Evolutionary conservation across 2,329 filamentous ascomycete genomes (phyloP), one percentile per base, ranked within the genome.

Genomic region (Geosmithia flava): DNA sequence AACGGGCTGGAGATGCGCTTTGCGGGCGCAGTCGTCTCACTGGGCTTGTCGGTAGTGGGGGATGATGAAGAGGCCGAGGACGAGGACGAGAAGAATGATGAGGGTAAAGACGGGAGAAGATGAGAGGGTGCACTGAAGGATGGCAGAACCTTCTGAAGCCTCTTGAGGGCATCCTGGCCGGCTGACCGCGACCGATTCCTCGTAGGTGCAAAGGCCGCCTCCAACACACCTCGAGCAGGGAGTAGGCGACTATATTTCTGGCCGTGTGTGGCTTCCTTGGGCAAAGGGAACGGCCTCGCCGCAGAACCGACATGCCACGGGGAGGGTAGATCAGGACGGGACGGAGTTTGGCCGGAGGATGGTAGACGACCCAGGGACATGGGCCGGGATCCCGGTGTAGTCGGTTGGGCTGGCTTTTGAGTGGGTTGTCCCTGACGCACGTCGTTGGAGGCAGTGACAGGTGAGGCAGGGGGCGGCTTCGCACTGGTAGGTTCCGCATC

Each of bases 151-250:
- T 74, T 78, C 42, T 74, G 75, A 42, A 82, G 59, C 53, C 68
- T 74, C 58, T 71, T 79, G 23, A 82, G 58, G 5, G 76, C 73
- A 48, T 81, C 78, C 33, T 75, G 68, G 15, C 78, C 73, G 3
- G 70, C 69, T 2, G 78, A 81, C 16, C 70, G 68, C 17, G 78
- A 75, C 19, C 78, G 63, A 43, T 69, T 68, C 46, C 74, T 67
- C 8, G 61, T 64, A 17, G 67, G 64, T n/a, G 65, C 63, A 48
- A 79, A 71, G 2, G 74, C 71, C 3, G 64, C 61, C 11, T 69
- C 65, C 29, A 79, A 59, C 10, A 62, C 52, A 11, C 61, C 55
- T 19, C 59, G 59, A 17, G 60, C 57, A 10, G 46, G 46, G 30
- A 20, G 46, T 10, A 43, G 46, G 2, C 20, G 46, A 10, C 27